Conservation (phyloP, 257 asterid genomes). For the Cinchona pubescens region DNA sequence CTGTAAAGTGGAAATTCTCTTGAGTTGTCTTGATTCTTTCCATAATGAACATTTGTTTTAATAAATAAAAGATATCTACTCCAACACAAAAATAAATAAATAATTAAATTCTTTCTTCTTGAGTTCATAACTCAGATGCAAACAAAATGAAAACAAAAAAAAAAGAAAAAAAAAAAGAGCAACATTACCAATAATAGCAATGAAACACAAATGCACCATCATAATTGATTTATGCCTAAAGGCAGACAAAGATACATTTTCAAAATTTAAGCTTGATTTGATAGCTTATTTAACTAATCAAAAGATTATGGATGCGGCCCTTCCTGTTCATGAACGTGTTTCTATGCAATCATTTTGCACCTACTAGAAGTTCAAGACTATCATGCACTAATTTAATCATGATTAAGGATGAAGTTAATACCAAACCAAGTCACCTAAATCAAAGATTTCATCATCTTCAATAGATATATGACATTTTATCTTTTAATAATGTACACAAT, state of each 20-base stretch:
- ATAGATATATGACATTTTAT: neutral
- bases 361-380: neutral
- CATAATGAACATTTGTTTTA: neutral
- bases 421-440: neutral
- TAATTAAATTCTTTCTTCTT: neutral
- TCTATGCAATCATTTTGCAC: constrained; percentile 9
- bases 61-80: no score
- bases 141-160: neutral
- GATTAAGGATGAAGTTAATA: neutral
- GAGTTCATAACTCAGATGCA: neutral
- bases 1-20: constrained; percentile 14
- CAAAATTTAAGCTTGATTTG: neutral
- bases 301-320: neutral
- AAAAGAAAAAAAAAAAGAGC: no score
- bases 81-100: no score
- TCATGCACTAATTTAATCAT: neutral
- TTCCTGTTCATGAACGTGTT: constrained; percentile 7
- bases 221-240: constrained; percentile 12
- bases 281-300: neutral
- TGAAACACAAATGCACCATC: neutral
- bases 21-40: constrained; percentile 17
- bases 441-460: neutral
- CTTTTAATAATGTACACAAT: neutral
- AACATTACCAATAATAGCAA: neutral
- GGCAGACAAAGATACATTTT: constrained; percentile 7